Base-by-base conservation (phyloP, 2,329 filamentous ascomycete genomes). In the Fusarium fujikuroi region DNA sequence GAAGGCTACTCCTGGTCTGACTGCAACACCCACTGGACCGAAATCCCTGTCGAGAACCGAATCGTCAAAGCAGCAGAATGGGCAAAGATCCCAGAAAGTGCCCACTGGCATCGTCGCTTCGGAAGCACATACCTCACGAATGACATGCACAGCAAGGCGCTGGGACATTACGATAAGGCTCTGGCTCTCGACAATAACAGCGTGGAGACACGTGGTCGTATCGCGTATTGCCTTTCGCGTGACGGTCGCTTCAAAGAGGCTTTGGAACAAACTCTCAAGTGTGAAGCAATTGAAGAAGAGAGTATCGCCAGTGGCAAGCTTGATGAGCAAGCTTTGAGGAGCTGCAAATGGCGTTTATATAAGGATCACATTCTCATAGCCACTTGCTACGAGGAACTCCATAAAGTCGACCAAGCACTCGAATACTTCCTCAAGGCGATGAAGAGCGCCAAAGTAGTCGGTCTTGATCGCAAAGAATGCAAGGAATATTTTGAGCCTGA, bases 121-220 rank as follows among this genome's bases (percentile, higher is more conserved):
- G 83, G 83, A 44, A 84, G 83, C 61, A 84, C 83, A 1, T 83
- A 82, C 23, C 69, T 85, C 37, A 80, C 78, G 10, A 76, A 82
- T n/a, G 79, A 77, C 11, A 77, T 83, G 66, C 77, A 83, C 52
- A 76, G 66, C 7, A 76, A 79, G 42, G 83, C 83, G 1, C 66
- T 84, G 8, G 65, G 69, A 5, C 79, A 83, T 42, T 85, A 83
- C 28, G 75, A 83, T 21, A 73, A 77, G 23, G 83, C 83, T 0
- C 76, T 84, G 8, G 75, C 77, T 25, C 75, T 82, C 4, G 82
- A 84, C n/a, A 70, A 76, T 18, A 80, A 83, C 67, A 83, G 79
- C 40, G 79, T 84, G 5, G 79, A 84, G 64, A 84, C 82, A 2
- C 75, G 71, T 5, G 83, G 83, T 2, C 81, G 83, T n/a, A 84